Percentiles rank a stretch among this genome's conserved stretches.
These are phyloP conservation scores for Tricholoma hemisulphureum DNA, from an alignment of 768 basidiomycete species.

Conservation along the genomic window DNA sequence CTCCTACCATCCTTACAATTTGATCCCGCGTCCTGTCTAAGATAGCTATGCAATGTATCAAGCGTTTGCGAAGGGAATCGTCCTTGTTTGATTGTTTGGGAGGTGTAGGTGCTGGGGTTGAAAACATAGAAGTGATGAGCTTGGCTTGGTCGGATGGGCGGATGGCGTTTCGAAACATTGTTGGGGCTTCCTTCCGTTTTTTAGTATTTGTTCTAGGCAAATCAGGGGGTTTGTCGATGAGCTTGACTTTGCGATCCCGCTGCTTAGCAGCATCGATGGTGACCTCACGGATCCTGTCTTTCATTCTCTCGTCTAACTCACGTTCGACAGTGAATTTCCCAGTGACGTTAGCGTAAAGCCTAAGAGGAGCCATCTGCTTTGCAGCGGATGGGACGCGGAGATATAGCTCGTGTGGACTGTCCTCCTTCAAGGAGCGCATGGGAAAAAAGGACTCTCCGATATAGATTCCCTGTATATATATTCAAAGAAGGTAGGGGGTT, in stretches of 20 bases:
- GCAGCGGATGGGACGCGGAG: slow-evolving; percentile 57
- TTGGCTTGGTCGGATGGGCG: slow-evolving; percentile 28
- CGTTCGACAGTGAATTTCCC: slow-evolving; percentile 70
- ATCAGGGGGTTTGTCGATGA: slow-evolving; percentile 47
- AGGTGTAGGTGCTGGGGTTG: slow-evolving; percentile 27
- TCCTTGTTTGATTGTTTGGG: slow-evolving; percentile 17
- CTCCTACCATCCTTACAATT: slow-evolving; percentile 48
- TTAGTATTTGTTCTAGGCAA: slow-evolving; percentile 33
- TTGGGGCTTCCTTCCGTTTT: slow-evolving; percentile 38
- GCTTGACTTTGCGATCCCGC: slow-evolving; percentile 46
- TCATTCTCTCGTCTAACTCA: slow-evolving; percentile 49
- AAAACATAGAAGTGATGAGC: slow-evolving; percentile 28
- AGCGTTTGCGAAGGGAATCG: slow-evolving; percentile 35
- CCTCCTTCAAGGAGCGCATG: slow-evolving; percentile 53
- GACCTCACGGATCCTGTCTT: slow-evolving; percentile 46
- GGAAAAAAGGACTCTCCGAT: slow-evolving; percentile 67
- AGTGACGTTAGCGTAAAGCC: slow-evolving; percentile 70
- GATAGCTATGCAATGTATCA: slow-evolving; percentile 54
- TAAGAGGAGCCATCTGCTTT: slow-evolving; percentile 64
- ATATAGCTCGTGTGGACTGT: slow-evolving; percentile 67
- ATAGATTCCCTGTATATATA: slow-evolving; percentile 51
- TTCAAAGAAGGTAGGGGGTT: slow-evolving; percentile 5
- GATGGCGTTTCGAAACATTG: slow-evolving; percentile 41
- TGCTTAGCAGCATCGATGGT: slow-evolving; percentile 43
- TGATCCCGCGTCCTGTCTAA: slow-evolving; percentile 50